phyloP scores from a whole-genome alignment of 2,329 filamentous ascomycete species.

The Fusarium camptoceras region DNA sequence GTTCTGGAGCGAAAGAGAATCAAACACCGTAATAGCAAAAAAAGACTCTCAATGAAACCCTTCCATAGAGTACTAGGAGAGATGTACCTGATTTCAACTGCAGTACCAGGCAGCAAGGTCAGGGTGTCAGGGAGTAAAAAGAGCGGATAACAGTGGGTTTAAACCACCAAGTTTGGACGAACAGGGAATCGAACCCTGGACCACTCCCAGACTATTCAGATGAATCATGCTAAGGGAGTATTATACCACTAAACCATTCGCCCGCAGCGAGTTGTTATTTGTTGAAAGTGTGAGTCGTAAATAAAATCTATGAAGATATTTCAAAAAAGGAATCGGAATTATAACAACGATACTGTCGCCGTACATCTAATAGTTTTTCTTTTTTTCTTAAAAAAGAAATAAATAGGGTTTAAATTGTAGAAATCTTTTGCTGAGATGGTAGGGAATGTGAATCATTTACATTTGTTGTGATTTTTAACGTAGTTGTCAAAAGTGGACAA shows the following conservation, averaged over 20 bases:
- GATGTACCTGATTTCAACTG: too few species aligned
- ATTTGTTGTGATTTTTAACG: accelerated
- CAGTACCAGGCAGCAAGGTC: too few species aligned
- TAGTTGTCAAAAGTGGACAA: too few species aligned
- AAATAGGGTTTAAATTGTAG: too few species aligned
- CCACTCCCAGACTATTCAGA: slow-evolving; percentile 17
- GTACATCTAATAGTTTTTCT: too few species aligned
- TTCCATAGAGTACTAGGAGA: not conserved
- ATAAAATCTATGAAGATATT: too few species aligned
- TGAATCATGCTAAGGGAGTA: slow-evolving; percentile 24
- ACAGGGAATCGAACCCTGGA: slow-evolving; percentile 34
- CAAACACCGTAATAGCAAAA: not conserved
- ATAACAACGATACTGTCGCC: not conserved
- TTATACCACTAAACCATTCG: slow-evolving; percentile 19
- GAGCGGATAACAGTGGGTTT: slow-evolving; percentile 11
- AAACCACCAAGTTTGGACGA: slow-evolving; percentile 23
- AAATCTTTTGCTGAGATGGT: too few species aligned
- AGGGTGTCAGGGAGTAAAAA: not conserved
- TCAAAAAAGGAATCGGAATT: too few species aligned
- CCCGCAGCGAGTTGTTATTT: slow-evolving; percentile 8
- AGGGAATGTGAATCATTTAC: too few species aligned
- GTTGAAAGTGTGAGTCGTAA: accelerated
- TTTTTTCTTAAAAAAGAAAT: too few species aligned
- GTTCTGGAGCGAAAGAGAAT: not conserved
- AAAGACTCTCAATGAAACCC: not conserved